Conservation (phyloP, 306 rosid species). For the Citrullus mucosospermus region DNA sequence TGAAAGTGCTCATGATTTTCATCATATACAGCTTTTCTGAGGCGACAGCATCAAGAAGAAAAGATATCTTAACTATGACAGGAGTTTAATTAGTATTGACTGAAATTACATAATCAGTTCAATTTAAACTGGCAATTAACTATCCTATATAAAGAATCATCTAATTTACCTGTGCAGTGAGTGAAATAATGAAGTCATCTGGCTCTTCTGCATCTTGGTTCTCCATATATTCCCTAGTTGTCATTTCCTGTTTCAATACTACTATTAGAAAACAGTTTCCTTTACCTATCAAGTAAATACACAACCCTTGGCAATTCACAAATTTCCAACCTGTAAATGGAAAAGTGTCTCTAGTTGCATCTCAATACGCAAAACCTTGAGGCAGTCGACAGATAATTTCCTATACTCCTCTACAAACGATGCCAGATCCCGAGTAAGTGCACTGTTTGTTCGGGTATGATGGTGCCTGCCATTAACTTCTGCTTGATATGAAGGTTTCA, state of each 20-base stretch:
- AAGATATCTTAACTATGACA: not conserved
- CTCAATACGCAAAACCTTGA: conserved; percentile 86
- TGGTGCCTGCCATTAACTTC: conserved; percentile 29
- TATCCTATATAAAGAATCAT: not conserved
- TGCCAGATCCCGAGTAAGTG: conserved; percentile 51
- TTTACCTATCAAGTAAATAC: not conserved
- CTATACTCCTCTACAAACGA: conserved; percentile 92
- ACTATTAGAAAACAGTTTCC: conserved; percentile 13
- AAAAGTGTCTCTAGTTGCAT: conserved; percentile 93
- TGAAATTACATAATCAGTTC: not conserved
- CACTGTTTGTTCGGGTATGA: conserved; percentile 40
- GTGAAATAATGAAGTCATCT: conserved; percentile 86
- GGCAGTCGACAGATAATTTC: conserved; percentile 88
- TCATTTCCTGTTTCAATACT: conserved; percentile 68
- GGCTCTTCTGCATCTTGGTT: conserved; percentile 99
- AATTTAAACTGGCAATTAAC: not conserved
- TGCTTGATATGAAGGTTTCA: conserved; percentile 40
- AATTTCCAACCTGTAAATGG: conserved; percentile 80
- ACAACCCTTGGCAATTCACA: not conserved
- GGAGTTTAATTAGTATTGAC: not conserved
- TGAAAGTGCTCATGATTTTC: not conserved
- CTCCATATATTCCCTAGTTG: conserved; percentile 78
- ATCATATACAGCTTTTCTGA: not conserved
- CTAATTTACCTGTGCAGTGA: conserved; percentile 70
- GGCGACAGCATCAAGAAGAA: not conserved